These are phyloP conservation scores for Apiospora marii DNA, from an alignment of 2,329 filamentous ascomycete species.

Conservation along the genomic window DNA sequence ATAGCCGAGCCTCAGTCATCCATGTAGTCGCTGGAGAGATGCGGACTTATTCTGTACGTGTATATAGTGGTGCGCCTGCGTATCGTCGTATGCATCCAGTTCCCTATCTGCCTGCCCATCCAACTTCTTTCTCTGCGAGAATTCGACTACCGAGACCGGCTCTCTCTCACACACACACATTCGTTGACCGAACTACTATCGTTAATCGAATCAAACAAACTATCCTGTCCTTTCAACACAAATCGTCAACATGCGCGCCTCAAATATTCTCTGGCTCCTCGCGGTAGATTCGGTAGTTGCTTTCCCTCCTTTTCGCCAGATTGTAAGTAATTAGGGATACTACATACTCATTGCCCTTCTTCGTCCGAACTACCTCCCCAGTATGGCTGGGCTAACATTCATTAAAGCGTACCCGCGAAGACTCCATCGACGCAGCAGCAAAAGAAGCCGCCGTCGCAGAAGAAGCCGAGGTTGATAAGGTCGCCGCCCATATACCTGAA, in stretches of 20 bases:
- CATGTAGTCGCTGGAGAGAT: neutral
- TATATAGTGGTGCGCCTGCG: neutral
- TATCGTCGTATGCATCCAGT: neutral
- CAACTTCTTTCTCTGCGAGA: slow-evolving; percentile 10
- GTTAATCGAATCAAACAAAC: too few relatives aligned
- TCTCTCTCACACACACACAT: neutral
- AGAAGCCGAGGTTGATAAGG: too few relatives aligned
- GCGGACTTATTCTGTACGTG: neutral
- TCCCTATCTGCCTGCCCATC: neutral
- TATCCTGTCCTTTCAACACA: neutral
- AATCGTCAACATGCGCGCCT: neutral
- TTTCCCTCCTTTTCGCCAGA: neutral
- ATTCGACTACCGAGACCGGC: neutral
- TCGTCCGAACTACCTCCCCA: too few relatives aligned
- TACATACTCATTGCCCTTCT: neutral
- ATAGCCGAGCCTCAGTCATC: neutral
- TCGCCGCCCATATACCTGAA: too few relatives aligned
- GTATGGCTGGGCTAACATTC: neutral
- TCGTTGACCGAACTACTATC: neutral
- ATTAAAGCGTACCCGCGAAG: neutral
- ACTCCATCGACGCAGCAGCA: too few relatives aligned
- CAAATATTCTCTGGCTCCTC: neutral
- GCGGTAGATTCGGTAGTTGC: neutral
- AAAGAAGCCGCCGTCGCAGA: too few relatives aligned
- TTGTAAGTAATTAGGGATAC: neutral